Percentiles rank a stretch among this genome's conserved stretches.
phyloP scores from a whole-genome alignment of 176 grass and related monocot genomes.

The Hsuehochloa calcarea region DNA sequence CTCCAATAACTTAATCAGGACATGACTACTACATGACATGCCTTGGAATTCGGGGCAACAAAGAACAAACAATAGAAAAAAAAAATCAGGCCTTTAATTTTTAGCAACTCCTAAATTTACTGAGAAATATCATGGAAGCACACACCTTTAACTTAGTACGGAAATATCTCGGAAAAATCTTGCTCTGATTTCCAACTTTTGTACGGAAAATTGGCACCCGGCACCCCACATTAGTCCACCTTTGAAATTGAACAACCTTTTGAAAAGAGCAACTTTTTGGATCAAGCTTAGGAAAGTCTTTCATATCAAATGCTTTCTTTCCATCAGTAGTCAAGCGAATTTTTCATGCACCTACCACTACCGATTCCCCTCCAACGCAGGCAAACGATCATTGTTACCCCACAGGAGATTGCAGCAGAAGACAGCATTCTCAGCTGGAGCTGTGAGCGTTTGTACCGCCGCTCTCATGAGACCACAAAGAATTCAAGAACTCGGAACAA shows the following conservation, averaged over 20 bases:
- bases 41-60: background rate
- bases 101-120: background rate
- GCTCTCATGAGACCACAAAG: background rate
- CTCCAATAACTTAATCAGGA: background rate
- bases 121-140: background rate
- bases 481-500: background rate
- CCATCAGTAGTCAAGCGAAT: slow-evolving; percentile 20
- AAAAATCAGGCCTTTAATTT: background rate
- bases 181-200: background rate
- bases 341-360: background rate
- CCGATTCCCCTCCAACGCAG: slow-evolving; percentile 6
- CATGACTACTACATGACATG: background rate
- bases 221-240: background rate
- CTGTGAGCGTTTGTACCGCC: slow-evolving; percentile 3
- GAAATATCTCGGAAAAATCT: slow-evolving; percentile 10
- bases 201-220: background rate
- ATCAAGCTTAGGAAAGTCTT: background rate
- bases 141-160: background rate
- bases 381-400: background rate
- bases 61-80: background rate
- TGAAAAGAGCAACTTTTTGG: background rate
- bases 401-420: background rate
- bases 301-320: background rate
- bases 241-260: slow-evolving; percentile 30
- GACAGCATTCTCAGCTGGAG: background rate